Evolutionary conservation across 352 stramenopile species (phyloP).

Genomic region (Globisporangium paroecandrum): DNA sequence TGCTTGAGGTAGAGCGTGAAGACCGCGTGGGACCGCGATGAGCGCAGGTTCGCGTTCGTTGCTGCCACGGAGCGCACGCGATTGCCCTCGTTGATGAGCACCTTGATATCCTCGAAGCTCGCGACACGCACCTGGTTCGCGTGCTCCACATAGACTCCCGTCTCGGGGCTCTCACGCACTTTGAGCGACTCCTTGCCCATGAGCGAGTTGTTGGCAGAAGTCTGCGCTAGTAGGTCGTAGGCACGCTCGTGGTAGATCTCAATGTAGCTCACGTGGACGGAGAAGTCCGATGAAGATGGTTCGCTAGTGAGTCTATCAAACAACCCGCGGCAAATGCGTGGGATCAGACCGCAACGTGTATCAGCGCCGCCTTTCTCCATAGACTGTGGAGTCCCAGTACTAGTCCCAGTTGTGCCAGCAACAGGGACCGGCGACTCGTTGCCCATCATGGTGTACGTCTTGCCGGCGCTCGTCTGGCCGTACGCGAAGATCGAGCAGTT

Average conservation of each 20-base stretch:
- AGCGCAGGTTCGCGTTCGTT: conserved; percentile 42
- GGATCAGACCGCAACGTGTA: conserved; percentile 43
- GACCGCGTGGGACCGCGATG: conserved; percentile 62
- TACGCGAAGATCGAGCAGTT: conserved; percentile 82
- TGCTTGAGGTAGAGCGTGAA: conserved; percentile 59
- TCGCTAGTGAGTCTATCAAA: conserved; percentile 47
- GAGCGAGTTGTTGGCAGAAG: background rate
- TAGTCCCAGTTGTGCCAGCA: background rate
- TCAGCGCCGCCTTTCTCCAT: background rate
- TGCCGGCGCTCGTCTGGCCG: conserved; percentile 66
- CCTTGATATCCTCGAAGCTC: conserved; percentile 50
- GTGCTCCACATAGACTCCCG: conserved; percentile 65
- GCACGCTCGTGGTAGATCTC: conserved; percentile 80
- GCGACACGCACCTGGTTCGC: conserved; percentile 41
- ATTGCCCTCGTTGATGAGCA: conserved; percentile 62
- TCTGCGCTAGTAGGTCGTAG: conserved; percentile 54
- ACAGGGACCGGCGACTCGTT: conserved; percentile 10
- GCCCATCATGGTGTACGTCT: conserved; percentile 73
- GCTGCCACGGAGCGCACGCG: conserved; percentile 48
- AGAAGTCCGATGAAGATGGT: conserved; percentile 15
- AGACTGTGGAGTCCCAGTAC: conserved; percentile 7
- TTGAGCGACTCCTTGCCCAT: conserved; percentile 55
- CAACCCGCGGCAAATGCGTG: conserved; percentile 55
- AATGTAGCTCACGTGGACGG: conserved; percentile 72
- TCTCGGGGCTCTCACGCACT: conserved; percentile 65